Evolutionary conservation across 176 grass and related monocot genomes (phyloP), one percentile per base, ranked within the genome.

Genomic region (Eremochloa ophiuroides): DNA sequence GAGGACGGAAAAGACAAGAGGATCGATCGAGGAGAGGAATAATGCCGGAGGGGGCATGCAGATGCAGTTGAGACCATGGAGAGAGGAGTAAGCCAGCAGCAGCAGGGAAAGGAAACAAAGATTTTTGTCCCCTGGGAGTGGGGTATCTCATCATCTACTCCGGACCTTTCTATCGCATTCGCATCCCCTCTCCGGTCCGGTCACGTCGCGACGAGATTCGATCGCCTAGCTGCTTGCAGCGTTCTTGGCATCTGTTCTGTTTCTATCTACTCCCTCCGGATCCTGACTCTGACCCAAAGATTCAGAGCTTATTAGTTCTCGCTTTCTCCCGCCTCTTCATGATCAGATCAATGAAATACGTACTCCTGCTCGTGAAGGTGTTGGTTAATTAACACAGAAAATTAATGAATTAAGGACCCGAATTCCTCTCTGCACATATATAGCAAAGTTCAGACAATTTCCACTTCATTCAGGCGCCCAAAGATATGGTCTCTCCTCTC

Each of bases 81-180:
- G 58, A 0, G 0, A 9, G 4, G 26, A 60, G n/a, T 2, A 5
- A 6, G 10, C n/a, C 7, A 23, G 39, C 10, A 47, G 44, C 53
- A 59, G 23, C 53, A 58, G 55, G 44, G 69, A 9, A 27, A 83
- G 78, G 80, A 80, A 83, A 75, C 84, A 83, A 83, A 80, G 18
- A 83, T 80, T 83, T 79, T 15, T 80, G 78, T 82, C 78, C 62
- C 75, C 40, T 63, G 80, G 88, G 74, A 83, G 84, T 83, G 80
- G 84, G 84, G 88, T 61, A 72, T 71, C 69, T 71, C 23, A 77
- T 87, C 79, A 79, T 59, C 55, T 59, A 26, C 55, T 12, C 55
- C n/a, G 55, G 23, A 79, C 51, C 84, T 80, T 87, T 90, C 71
- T 80, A 91, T 91, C 80, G 53, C 62, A 59, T 76, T 91, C 80